phyloP scores from a whole-genome alignment of 2,329 filamentous ascomycete genomes.

The Daldinia eschscholtzii region DNA sequence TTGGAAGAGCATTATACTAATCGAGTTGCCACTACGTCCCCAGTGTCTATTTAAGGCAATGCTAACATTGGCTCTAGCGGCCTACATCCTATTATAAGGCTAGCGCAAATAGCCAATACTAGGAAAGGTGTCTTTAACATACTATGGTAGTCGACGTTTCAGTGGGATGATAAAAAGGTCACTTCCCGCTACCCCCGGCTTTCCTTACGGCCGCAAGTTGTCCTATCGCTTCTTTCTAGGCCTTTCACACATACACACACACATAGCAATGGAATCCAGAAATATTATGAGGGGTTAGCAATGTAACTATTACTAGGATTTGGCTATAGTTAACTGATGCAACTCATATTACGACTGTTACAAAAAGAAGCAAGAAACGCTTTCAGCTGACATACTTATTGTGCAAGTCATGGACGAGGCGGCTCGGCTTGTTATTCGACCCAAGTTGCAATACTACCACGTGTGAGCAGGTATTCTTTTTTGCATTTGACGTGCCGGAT shows the following conservation, averaged over 20 bases:
- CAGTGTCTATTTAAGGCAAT: conserved; percentile 1
- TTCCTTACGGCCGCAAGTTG: neutral
- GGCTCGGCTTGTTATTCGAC: conserved; percentile 18
- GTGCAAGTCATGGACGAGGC: conserved; percentile 1
- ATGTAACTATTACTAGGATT: conserved; percentile 3
- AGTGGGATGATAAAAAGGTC: neutral
- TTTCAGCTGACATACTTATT: conserved; percentile 5
- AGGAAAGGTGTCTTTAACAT: neutral
- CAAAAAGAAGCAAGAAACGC: neutral
- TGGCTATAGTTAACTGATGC: neutral
- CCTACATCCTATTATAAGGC: neutral
- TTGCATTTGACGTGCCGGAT: conserved; percentile 8
- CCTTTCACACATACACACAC: neutral
- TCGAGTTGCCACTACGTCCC: neutral
- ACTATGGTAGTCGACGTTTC: conserved; percentile 1
- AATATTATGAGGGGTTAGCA: neutral
- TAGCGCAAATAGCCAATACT: neutral
- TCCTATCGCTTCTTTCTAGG: neutral
- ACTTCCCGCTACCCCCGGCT: neutral
- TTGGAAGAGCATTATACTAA: neutral
- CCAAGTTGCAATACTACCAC: conserved; percentile 24
- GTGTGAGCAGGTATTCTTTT: conserved; percentile 32
- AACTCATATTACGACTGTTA: neutral
- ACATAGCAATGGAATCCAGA: neutral
- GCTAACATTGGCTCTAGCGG: neutral